These are phyloP conservation scores for Clarireedia sp. DNA, from an alignment of 2,329 filamentous ascomycete genomes.

Conservation along the genomic window DNA sequence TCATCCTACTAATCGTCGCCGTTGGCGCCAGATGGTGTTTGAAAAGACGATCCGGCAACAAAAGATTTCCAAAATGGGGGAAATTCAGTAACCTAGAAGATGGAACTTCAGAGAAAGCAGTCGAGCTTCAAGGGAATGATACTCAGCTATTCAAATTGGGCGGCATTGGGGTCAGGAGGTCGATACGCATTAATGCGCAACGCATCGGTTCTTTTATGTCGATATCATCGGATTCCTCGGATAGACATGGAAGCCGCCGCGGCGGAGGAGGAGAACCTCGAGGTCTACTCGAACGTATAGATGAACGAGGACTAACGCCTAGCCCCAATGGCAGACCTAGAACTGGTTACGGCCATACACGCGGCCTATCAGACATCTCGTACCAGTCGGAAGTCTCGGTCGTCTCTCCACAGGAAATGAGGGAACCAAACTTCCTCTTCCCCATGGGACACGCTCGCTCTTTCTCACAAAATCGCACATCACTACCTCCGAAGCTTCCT, in stretches of 20 bases:
- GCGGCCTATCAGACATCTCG: not conserved
- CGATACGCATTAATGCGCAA: not conserved
- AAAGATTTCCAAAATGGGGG: not conserved
- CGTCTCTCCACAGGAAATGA: too few relatives aligned
- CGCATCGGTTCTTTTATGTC: conserved; percentile 2
- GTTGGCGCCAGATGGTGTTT: not conserved
- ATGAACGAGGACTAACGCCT: not conserved
- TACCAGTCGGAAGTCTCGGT: too few relatives aligned
- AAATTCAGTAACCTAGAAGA: conserved; percentile 6
- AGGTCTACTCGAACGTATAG: not conserved
- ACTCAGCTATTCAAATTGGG: conserved; percentile 4
- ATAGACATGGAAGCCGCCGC: not conserved
- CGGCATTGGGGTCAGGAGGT: conserved; percentile 3
- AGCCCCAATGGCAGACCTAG: not conserved
- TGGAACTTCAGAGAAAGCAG: not conserved
- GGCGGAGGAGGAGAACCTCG: conserved; percentile 3
- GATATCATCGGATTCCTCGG: not conserved
- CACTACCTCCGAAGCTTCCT: not conserved
- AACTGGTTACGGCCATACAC: not conserved
- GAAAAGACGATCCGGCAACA: not conserved
- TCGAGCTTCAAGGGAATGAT: conserved; percentile 3
- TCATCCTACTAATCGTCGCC: conserved; percentile 1
- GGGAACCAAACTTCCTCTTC: too few relatives aligned
- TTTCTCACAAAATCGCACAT: not conserved
- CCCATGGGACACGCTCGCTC: too few relatives aligned